A percentile compares a stretch with the other conserved stretches of the same genome.
Conservation (phyloP, 2,329 filamentous ascomycete genomes). For the Trichoderma oligosporum region DNA sequence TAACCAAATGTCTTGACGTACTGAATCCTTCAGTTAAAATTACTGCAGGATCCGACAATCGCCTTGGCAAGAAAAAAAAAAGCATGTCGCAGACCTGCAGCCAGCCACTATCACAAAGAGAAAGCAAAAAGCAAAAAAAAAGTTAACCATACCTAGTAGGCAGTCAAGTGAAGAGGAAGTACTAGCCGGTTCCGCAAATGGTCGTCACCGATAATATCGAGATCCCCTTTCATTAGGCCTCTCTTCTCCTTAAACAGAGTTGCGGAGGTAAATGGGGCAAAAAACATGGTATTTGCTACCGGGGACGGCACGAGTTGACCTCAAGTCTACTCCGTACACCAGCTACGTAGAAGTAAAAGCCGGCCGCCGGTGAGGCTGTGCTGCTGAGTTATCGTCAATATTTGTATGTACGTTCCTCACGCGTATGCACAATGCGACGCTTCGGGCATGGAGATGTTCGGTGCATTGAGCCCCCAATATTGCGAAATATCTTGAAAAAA, state of each 20-base stretch:
- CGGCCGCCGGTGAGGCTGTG: background rate
- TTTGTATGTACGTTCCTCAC: too few species aligned
- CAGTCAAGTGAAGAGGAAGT: background rate
- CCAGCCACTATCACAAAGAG: background rate
- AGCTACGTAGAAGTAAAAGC: too few species aligned
- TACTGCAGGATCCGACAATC: constrained; percentile 4
- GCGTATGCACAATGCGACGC: too few species aligned
- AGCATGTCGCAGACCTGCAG: background rate
- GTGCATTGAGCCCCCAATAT: too few species aligned
- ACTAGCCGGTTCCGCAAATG: background rate
- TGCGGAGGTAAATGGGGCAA: background rate
- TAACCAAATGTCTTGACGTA: background rate
- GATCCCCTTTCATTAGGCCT: background rate
- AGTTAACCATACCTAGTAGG: too few species aligned
- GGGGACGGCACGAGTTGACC: background rate
- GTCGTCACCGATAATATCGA: background rate
- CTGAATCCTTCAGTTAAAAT: constrained; percentile 8
- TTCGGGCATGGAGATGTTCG: too few species aligned
- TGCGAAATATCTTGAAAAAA: too few species aligned
- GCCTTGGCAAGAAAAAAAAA: background rate
- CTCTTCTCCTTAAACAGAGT: background rate
- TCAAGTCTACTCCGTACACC: too few species aligned
- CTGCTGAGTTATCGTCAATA: background rate
- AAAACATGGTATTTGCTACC: background rate
- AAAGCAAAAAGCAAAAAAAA: background rate